Evolutionary conservation across 345 rosid genomes (phyloP), one percentile per base, ranked within the genome.

Genomic region (Populus nigra): DNA sequence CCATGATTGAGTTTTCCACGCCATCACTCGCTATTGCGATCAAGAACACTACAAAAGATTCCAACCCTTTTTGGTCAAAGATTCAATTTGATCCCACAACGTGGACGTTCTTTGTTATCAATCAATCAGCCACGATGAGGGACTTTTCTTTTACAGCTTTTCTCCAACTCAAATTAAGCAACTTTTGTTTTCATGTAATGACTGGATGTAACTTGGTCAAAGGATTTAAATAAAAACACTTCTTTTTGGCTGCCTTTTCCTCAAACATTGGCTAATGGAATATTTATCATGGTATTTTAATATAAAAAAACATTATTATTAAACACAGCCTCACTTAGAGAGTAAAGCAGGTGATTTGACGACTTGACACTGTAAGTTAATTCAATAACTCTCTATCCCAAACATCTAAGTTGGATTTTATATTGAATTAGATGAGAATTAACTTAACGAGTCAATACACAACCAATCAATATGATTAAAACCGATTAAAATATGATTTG

Each of bases 41-140:
- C 8, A 7, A 57, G 23, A 65, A 65, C 73, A 9, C 68, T 20
- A 38, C 11, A 57, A 38, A 31, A 31, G 62, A 39, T 27, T 41
- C 22, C 41, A 57, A 36, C 16, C 27, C 55, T 65, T 78, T 38
- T 76, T 55, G 75, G 87, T 77, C 85, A 78, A 85, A 82, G 73
- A 76, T 57, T 76, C 68, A 75, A 53, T 39, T 12, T 6, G 63
- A 63, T 45, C 63, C 70, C 57, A 65, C 62, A 72, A 71, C 9
- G 76, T 72, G 47, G 72, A 41, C 15, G 8, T 38, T 36, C 22
- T 38, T 65, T 78, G 62, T 63, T 23, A 57, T n/a, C 38, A 45
- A 57, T 15, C 38, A 45, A 61, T 29, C 10, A 22, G 7, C 70
- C 65, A 43, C 69, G 18, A 29, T 2, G 59, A 53, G 59, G 3